These are phyloP conservation scores for Litsea cubeba DNA, from an alignment of 164 flowering plant species.

Conservation along the genomic window DNA sequence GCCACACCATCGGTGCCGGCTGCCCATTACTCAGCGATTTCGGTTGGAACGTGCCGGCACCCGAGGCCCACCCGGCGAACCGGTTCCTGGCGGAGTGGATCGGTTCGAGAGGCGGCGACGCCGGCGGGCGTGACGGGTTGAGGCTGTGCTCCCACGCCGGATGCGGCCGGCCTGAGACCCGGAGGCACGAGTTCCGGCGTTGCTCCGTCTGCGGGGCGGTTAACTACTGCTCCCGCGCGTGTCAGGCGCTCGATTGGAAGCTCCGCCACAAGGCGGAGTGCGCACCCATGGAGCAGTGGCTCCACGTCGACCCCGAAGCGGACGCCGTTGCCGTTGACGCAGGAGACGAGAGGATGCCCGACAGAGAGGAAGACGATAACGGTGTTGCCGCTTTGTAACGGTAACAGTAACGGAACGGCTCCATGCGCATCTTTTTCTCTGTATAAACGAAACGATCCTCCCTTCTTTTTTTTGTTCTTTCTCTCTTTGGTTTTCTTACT, in stretches of 20 bases:
- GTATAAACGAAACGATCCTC: neutral
- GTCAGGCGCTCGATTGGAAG: constrained; percentile 98
- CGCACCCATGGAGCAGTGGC: constrained; percentile 54
- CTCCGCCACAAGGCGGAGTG: constrained; percentile 74
- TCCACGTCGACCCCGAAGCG: constrained; percentile 31
- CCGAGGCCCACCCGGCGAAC: constrained; percentile 75
- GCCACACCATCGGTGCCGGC: constrained; percentile 25
- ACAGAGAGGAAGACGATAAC: neutral
- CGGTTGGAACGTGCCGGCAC: constrained; percentile 84
- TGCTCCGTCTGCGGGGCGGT: constrained; percentile 92
- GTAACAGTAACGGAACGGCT: neutral
- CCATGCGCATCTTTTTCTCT: neutral
- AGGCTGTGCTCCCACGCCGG: constrained; percentile 76
- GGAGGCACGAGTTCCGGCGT: constrained; percentile 79
- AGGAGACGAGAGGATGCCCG: constrained; percentile 4
- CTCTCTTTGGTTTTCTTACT: no score
- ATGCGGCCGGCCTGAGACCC: constrained; percentile 86
- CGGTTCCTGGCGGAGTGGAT: constrained; percentile 79
- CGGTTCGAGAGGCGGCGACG: constrained; percentile 18
- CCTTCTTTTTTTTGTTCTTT: no score
- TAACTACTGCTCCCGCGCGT: constrained; percentile 92
- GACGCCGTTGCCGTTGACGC: constrained; percentile 23
- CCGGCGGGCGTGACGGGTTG: constrained; percentile 41
- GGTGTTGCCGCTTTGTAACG: neutral
- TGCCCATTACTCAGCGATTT: constrained; percentile 84